Evolutionary conservation across 1,139 yeast genomes (phyloP), one percentile per base, ranked within the genome.

Genomic region (Debaryomyces sp.): DNA sequence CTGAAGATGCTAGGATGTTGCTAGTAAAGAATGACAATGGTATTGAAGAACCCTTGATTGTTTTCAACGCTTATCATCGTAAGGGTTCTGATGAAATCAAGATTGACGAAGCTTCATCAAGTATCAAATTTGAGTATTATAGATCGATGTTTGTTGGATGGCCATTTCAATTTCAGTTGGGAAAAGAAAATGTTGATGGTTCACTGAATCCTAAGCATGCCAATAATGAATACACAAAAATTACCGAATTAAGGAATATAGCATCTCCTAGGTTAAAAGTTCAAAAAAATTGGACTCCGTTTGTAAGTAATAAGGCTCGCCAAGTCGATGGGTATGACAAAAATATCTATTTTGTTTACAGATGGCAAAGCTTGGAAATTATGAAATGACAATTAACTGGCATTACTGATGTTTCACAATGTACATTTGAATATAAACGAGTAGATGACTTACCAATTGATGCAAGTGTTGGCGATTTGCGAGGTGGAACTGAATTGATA

Each of bases 1-100:
- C 82, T 3, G 82, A 78, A 58, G 81, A 78, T 58, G 80, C 82
- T 3, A 66, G 80, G 43, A 61, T 77, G 17, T 56, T 77, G 22
- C 52, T 70, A 7, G 56, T 67, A 15, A 59, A 54, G 39, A 68
- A 66, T 53, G 67, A 65, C 47, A 55, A 61, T 32, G 75, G 76
- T 2, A 55, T 52, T 30, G 56, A 55, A 30, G 71, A 67, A 48
- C 71, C 70, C 10, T 45, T 71, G 37, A 56, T 75, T 17, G 53
- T 73, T 6, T 74, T 61, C 53, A 75, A 75, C 47, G 54, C 70
- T 2, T 53, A 53, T 45, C 68, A 62, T 43, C 52, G 68, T 22
- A 52, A 48, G 26, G 43, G 42, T 7, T 36, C 9, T n/a, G 46
- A 50, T 24, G 15, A 43, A 6, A 43, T 41, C n/a, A 32, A 48